Conservation (phyloP, 192 early-diverging fungal genomes). For the Pilaira anomala region DNA sequence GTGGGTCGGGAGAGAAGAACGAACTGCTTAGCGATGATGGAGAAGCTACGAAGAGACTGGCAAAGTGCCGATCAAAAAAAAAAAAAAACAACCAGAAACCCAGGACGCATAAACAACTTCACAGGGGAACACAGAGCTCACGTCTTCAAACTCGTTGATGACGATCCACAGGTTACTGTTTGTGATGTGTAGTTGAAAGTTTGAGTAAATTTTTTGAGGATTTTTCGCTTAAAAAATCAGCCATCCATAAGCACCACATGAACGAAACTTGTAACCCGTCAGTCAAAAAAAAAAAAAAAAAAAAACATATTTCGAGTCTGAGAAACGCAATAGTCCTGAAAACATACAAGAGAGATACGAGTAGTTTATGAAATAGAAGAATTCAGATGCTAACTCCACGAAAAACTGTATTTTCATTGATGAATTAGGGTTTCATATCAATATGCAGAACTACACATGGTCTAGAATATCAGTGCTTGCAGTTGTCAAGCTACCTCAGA, state of each 20-base stretch:
- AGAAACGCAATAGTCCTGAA: slow-evolving; percentile 13
- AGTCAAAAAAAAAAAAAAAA: slow-evolving; percentile 1
- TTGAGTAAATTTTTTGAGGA: slow-evolving; percentile 1
- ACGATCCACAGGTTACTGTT: slow-evolving; percentile 2
- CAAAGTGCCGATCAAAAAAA: background rate
- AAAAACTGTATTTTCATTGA: slow-evolving; percentile 13
- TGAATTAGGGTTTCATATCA: slow-evolving; percentile 11
- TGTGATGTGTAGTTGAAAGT: background rate
- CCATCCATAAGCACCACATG: slow-evolving; percentile 4
- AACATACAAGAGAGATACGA: slow-evolving; percentile 18
- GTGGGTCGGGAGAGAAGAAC: background rate
- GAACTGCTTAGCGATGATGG: slow-evolving; percentile 8
- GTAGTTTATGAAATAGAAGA: slow-evolving; percentile 14
- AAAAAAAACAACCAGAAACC: slow-evolving; percentile 1
- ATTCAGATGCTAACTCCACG: slow-evolving; percentile 7
- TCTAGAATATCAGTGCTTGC: slow-evolving; percentile 4
- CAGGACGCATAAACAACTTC: background rate
- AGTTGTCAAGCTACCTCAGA: slow-evolving; percentile 4
- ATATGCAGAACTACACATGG: slow-evolving; percentile 8
- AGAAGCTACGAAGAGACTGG: slow-evolving; percentile 1
- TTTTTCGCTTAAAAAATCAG: slow-evolving; percentile 7
- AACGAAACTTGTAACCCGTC: slow-evolving; percentile 8
- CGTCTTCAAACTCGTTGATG: background rate
- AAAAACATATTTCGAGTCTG: slow-evolving; percentile 4
- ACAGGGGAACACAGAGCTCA: background rate